Evolutionary conservation across 176 grass and related monocot species (phyloP), one percentile per base, ranked within the genome.

Genomic region (Aegilops speltoides): DNA sequence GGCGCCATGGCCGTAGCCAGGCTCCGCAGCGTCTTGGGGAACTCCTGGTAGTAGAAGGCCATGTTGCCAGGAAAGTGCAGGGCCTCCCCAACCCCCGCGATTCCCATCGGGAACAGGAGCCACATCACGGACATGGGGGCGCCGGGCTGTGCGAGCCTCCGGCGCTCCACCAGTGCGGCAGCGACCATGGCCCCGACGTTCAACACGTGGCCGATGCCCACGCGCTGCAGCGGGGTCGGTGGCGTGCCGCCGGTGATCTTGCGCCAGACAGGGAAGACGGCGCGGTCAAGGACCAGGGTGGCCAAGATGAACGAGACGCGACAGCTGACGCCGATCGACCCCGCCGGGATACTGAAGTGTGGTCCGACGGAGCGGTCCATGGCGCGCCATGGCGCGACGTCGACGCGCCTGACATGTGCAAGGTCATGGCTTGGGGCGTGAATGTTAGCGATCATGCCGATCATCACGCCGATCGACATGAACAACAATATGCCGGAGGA

Each of bases 1-100:
- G 84, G 75, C 4, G 80, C 20, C 80, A 85, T 89, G 5, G 80
- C 88, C 24, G 91, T 87, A 9, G 91, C 63, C 15, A 80, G 70
- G 87, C 68, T 93, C 74, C 78, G 50, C 22, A 89, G 48, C 72
- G 87, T 45, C 68, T 43, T 56, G 0, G 91, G 91, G 52, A 93
- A 93, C 64, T 85, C 91, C 20, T 82, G 80, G 78, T 86, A 93
- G 80, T 88, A 93, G 17, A 93, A 66, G 2, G 46, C 88, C 10
- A 93, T 82, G 33, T 87, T 76, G 10, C 88, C 81, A 0, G 91
- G 81, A 50, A 93, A 90, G 52, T 79, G 84, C 31, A 86, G 46
- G 15, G 84, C 75, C 63, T 86, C 76, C 63, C 29, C 64, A 9
- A 70, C 87, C 17, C 91, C 91, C 1, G 14, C 19, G 12, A 87